Conservation (phyloP, 805 yeast genomes). For the Wickerhamiella sorbophila region DNA sequence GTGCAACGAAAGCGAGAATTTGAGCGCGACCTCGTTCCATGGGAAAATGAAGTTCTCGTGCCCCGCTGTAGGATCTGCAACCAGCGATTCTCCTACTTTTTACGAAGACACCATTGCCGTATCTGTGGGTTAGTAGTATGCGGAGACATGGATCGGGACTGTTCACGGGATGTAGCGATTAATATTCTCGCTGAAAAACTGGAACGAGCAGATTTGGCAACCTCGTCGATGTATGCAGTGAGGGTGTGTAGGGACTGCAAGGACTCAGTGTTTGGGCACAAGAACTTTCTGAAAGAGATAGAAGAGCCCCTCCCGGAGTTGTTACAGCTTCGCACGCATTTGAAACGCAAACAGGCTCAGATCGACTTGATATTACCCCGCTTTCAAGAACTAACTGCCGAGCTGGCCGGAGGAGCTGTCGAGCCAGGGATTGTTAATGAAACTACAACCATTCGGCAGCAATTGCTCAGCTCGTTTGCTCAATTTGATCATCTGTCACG, state of each 20-base stretch:
- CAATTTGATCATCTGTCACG: conserved; percentile 38
- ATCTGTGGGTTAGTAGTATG: conserved; percentile 77
- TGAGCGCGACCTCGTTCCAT: conserved; percentile 40
- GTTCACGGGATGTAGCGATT: conserved; percentile 62
- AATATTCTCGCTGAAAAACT: conserved; percentile 22
- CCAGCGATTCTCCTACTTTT: conserved; percentile 37
- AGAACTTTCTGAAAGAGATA: conserved; percentile 34
- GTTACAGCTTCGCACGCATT: conserved; percentile 30
- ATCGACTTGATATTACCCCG: conserved; percentile 31
- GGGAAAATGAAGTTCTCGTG: conserved; percentile 45
- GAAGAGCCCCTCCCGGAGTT: conserved; percentile 26
- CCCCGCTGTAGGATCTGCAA: conserved; percentile 51
- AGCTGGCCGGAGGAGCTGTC: conserved; percentile 24
- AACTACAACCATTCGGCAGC: conserved; percentile 25
- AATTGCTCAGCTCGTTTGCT: conserved; percentile 36
- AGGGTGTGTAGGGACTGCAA: conserved; percentile 64
- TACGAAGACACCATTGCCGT: conserved; percentile 82
- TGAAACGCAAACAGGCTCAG: conserved; percentile 27
- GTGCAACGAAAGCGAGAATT: conserved; percentile 23
- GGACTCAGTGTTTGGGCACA: conserved; percentile 40
- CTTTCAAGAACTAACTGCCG: conserved; percentile 29
- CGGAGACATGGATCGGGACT: conserved; percentile 43
- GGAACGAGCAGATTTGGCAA: conserved; percentile 6
- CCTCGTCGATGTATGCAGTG: conserved; percentile 19
- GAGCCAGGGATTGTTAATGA: conserved; percentile 6